phyloP scores from a whole-genome alignment of 1,284 basidiomycete genomes.

The Leccinum fallax region DNA sequence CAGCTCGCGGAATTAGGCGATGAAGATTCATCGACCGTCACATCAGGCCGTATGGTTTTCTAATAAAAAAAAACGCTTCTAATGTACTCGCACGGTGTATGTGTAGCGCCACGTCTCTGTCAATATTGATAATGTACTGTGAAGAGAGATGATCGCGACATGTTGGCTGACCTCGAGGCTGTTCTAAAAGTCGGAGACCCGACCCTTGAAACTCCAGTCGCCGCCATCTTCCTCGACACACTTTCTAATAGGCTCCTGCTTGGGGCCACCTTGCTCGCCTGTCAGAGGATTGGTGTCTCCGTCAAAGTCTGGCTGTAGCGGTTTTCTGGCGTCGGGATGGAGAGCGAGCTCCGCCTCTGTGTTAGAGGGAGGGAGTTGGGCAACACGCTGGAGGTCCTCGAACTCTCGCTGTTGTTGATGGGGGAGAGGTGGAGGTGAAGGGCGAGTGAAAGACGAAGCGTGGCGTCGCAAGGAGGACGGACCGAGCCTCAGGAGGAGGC shows the following conservation, averaged over 20 bases:
- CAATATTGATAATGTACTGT: conserved; percentile 11
- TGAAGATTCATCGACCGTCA: conserved; percentile 37
- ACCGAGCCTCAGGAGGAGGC: not conserved
- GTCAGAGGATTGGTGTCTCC: conserved; percentile 75
- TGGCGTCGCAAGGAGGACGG: conserved; percentile 7
- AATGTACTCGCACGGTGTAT: conserved; percentile 12
- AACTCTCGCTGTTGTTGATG: conserved; percentile 73
- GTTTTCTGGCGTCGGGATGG: conserved; percentile 70
- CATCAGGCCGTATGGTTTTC: not conserved
- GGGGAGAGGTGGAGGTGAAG: conserved; percentile 72
- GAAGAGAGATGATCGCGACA: not conserved
- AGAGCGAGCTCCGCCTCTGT: conserved; percentile 45
- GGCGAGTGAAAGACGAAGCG: conserved; percentile 48
- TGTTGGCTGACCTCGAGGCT: not conserved
- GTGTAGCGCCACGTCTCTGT: conserved; percentile 17
- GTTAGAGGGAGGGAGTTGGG: conserved; percentile 39
- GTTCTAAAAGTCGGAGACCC: conserved; percentile 80
- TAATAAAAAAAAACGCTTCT: conserved; percentile 19
- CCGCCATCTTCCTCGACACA: conserved; percentile 59
- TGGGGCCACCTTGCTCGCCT: conserved; percentile 77
- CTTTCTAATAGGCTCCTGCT: conserved; percentile 67
- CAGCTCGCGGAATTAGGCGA: conserved; percentile 75
- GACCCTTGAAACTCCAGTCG: conserved; percentile 84
- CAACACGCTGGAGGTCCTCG: conserved; percentile 66
- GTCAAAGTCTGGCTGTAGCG: conserved; percentile 64